Conservation (phyloP, 2,329 filamentous ascomycete species). For the Exophiala alcalophila region DNA sequence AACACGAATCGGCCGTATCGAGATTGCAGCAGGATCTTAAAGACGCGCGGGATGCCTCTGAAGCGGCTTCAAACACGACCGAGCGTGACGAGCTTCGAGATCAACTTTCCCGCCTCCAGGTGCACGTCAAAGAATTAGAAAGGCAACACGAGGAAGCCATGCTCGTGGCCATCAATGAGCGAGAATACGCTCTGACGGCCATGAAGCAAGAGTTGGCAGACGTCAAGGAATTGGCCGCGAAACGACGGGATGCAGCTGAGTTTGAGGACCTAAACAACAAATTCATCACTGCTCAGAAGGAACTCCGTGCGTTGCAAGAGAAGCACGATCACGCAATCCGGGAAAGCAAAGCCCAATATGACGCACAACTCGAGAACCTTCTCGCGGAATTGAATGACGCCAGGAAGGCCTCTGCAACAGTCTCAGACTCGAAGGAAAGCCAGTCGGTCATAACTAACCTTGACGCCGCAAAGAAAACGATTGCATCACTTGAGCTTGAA, state of each 20-base stretch:
- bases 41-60: conserved; percentile 9
- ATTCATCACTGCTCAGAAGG: conserved; percentile 12
- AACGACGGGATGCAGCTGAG: conserved; percentile 16
- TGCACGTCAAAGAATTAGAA: conserved; percentile 14
- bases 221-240: conserved; percentile 17
- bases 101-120: conserved; percentile 19
- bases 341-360: conserved; percentile 24
- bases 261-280: conserved; percentile 20
- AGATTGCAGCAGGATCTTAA: conserved; percentile 16
- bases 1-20: conserved; percentile 16
- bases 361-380: conserved; percentile 19
- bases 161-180: conserved; percentile 15
- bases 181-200: conserved; percentile 19
- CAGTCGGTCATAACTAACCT: conserved; percentile 17
- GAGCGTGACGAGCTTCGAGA: conserved; percentile 19
- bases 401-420: conserved; percentile 36
- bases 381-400: conserved; percentile 28
- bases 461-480: conserved; percentile 27
- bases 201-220: conserved; percentile 19
- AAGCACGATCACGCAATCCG: conserved; percentile 17
- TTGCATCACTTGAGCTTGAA: conserved; percentile 29
- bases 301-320: conserved; percentile 14
- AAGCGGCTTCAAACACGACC: conserved; percentile 12
- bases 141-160: conserved; percentile 15
- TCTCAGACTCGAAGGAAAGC: conserved; percentile 23